phyloP scores from a whole-genome alignment of 495 filamentous ascomycete genomes.

The Neurospora sp. region DNA sequence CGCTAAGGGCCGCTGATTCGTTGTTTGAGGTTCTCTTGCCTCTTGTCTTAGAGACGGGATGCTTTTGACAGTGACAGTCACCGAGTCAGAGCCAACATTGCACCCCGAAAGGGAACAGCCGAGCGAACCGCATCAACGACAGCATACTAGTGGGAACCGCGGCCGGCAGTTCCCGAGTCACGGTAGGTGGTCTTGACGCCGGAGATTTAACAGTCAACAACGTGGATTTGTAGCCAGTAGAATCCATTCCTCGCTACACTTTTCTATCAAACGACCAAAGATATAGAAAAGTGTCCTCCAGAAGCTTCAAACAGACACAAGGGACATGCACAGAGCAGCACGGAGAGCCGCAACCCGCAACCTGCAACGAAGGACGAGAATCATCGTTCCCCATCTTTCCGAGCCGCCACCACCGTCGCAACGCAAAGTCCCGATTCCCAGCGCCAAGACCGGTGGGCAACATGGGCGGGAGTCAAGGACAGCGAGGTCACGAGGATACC shows the following conservation, averaged over 20 bases:
- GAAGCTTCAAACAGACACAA: background rate
- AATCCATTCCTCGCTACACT: background rate
- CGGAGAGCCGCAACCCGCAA: background rate
- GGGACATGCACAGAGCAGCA: background rate
- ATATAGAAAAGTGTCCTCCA: background rate
- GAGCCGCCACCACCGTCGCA: background rate
- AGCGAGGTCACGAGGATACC: background rate
- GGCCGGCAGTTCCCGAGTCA: background rate
- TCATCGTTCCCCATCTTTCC: background rate
- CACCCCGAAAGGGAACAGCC: background rate
- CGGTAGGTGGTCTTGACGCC: background rate
- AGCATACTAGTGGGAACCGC: background rate
- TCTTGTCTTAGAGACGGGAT: background rate
- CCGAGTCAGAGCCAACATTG: background rate
- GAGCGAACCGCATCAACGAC: background rate
- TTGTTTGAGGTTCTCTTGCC: background rate
- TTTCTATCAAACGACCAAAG: background rate
- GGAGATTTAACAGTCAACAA: background rate
- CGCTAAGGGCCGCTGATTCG: background rate
- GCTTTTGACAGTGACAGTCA: background rate
- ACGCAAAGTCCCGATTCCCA: background rate
- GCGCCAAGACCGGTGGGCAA: background rate
- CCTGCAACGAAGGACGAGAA: background rate
- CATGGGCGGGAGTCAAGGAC: background rate
- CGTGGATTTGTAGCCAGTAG: background rate